Base-by-base conservation (phyloP, 257 asterid species). In the Hygrophila difformis region DNA sequence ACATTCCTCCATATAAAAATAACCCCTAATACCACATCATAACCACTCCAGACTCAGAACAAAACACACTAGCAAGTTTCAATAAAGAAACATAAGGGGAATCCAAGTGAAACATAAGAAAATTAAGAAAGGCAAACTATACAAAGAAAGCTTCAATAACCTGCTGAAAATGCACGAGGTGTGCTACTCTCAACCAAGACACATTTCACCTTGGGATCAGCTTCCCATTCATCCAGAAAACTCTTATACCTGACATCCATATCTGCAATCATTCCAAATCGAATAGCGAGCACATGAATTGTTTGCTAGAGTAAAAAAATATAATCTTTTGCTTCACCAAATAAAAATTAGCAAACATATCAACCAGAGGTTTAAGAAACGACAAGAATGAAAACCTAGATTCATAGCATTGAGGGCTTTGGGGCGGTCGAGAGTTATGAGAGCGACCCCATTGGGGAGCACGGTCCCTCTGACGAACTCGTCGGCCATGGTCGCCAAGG, bases 361-460 rank as follows among this genome's bases (percentile, higher is more conserved):
- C 11, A 44, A 44, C 39, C 13, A 17, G 39, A 33, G 16, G 45
- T 34, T 15, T 5, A 40, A 36, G 29, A 53, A 39, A 16, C 8
- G 8, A 26, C 4, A 26, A 26, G 1, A 26, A 29, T 10, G 31
- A 47, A 34, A 14, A 85, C 98, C 98, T 53, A 85, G 35, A 69
- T 75, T 79, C 98, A 89, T 85, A 21, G 98, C 98, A 42, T 89
- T 89, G 55, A 89, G 96, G 44, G 92, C 94, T 55, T 89, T 89
- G 50, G 94, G 78, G 53, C 98, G 96, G 64, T 89, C 96, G 13
- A 89, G 98, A 63, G 98, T 85, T 68, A 89, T 72, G 44, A 82
- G 47, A 10, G 93, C 94, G 62, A 77, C 73, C 68, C 96, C 96
- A 52, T 82, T 89, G 3, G 81, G 82, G 38, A 72, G 75, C 34